Base-by-base conservation (phyloP, 1,284 basidiomycete species). In the Fomitiporia mediterranea region DNA sequence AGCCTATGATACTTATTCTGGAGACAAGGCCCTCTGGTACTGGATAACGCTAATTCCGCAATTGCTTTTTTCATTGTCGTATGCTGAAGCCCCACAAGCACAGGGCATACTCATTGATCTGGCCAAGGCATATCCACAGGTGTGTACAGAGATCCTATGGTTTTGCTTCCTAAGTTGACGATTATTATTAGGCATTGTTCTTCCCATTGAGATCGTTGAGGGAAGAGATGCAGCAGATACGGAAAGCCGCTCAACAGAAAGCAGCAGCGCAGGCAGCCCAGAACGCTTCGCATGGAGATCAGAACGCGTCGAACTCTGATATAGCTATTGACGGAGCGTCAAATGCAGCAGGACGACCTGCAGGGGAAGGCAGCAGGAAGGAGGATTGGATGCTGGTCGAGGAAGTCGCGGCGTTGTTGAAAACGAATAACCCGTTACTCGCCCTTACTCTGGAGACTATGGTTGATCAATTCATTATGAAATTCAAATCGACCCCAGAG, bases 41-140 rank as follows among this genome's bases (percentile, higher is more conserved):
- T 99, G 97, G 97, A 97, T 99, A 65, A 91, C 95, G 1, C 80
- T 98, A 56, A 95, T 98, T 50, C 97, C 97, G 13, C 97, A 99
- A 67, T 80, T 99, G n/a, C 86, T 95, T 62, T 72, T 91, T 51
- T 94, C 94, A 2, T 79, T 99, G 25, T 91, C 91, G 5, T 89
- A 96, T 61, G 83, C 92, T 50, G 97, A 99, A 71, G 88, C 92
- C 32, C 91, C 92, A 64, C 95, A 96, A 69, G 96, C 94, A 0
- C 83, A 94, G 15, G 88, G 90, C 68, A 82, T 99, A 51, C 78
- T 99, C 46, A 77, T 96, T 60, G 91, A 91, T 62, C 82, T 99
- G 56, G 95, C 96, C 38, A 94, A 96, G 71, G 77, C 86, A 60
- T 97, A 87, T 73, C 97, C 98, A 32, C 97, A 98, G 79, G 94